A percentile compares a stretch with the other conserved stretches of the same genome.
Conservation (phyloP, 2,329 filamentous ascomycete species). For the Fusarium bulbicola region DNA sequence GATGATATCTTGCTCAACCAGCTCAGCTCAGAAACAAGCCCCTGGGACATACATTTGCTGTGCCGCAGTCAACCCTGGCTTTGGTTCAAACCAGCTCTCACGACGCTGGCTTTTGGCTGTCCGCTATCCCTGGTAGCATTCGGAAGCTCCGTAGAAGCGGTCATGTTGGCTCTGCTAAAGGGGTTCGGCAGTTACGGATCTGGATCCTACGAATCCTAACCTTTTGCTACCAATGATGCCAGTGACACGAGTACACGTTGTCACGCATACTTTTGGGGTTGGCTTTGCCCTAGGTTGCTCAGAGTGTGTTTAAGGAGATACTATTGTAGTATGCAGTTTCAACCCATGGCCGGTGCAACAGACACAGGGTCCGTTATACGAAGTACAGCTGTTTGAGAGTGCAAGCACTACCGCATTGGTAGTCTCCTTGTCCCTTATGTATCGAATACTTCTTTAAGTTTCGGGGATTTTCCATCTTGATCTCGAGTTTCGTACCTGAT, state of each 20-base stretch:
- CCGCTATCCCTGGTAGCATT: slow-evolving; percentile 1
- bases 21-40: slow-evolving; percentile 3
- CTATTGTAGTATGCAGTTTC: slow-evolving; percentile 1
- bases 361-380: slow-evolving; percentile 4
- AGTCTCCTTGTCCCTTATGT: not conserved
- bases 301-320: not conserved
- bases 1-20: slow-evolving; percentile 3
- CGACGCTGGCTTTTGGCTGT: not conserved
- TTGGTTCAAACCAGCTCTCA: not conserved
- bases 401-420: not conserved
- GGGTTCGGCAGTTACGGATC: not conserved
- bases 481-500: not conserved
- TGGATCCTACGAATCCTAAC: not conserved
- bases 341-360: slow-evolving; percentile 18
- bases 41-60: slow-evolving; percentile 3
- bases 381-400: slow-evolving; percentile 5
- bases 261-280: slow-evolving; percentile 1
- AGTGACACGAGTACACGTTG: not conserved
- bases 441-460: not conserved
- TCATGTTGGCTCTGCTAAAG: slow-evolving; percentile 1
- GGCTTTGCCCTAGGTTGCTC: slow-evolving; percentile 10
- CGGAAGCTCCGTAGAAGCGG: slow-evolving; percentile 3
- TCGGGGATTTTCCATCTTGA: not conserved
- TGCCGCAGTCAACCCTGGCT: slow-evolving; percentile 18
- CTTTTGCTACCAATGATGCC: not conserved